Evolutionary conservation across 495 filamentous ascomycete species (phyloP), one percentile per base, ranked within the genome.

Genomic region (Evernia prunastri): DNA sequence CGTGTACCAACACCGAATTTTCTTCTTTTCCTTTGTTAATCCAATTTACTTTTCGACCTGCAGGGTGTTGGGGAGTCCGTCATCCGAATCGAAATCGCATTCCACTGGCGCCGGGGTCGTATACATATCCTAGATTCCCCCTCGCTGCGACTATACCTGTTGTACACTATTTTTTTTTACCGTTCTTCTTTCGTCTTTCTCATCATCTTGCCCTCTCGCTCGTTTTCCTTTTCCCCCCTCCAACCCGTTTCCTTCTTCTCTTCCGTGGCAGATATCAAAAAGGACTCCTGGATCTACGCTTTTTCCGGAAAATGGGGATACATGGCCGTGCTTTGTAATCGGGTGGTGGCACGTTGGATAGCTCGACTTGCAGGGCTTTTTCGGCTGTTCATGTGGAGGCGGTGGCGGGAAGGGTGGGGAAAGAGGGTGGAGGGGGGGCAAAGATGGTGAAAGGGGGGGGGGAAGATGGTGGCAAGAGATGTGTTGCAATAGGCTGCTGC

Each of bases 11-110:
- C 33, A 43, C 33, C 27, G 2, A n/a, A 5, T 49, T 39, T 42
- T 40, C 10, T 36, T 33, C 23, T 12, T 49, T 39, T 42, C 58
- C 10, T 36, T 33, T 25, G 40, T 35, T 20, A n/a, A n/a, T 56
- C 39, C 36, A 33, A 11, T 43, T 35, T 33, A n/a, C n/a, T 10
- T 56, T 49, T 42, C 27, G 12, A 39, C 37, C 40, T 45, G 61
- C 61, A 63, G 51, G 61, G 61, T 56, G 61, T 63, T 57, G 51
- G 61, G 61, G 61, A 33, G 27, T 56, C n/a, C n/a, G n/a, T 60
- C 29, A 9, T 27, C 23, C 18, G 8, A 10, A 9, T 40, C 56
- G n/a, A n/a, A 17, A 40, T 42, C 18, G 49, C 60, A 63, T 63
- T 45, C 25, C 60, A 56, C 60, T 59, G 60, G 60, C 60, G 60